Percentiles rank a stretch among this genome's conserved stretches.
Conservation (phyloP, 225 moss, liverwort and hornwort genomes). For the Bryum argenteum region DNA sequence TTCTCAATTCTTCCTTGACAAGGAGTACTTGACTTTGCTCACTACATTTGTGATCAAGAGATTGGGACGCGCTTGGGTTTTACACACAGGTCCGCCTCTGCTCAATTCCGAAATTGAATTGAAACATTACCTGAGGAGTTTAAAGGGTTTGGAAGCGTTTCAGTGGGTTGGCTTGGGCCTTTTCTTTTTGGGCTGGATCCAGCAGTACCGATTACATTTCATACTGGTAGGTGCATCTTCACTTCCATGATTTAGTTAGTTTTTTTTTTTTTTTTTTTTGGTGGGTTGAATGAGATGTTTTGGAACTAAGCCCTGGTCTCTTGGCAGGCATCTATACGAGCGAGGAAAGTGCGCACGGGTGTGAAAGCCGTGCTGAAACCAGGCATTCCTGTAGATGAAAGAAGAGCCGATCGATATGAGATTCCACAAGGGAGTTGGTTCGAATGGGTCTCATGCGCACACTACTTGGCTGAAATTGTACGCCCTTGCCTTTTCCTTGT, state of each 20-base stretch:
- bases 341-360: conserved; percentile 44
- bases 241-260: not conserved
- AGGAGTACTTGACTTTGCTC: conserved; percentile 34
- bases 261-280: not conserved
- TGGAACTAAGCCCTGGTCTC: conserved; percentile 12
- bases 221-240: conserved; percentile 50
- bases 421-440: conserved; percentile 94
- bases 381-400: conserved; percentile 40
- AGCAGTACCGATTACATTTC: conserved; percentile 60
- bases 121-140: conserved; percentile 39
- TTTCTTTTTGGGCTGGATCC: conserved; percentile 57
- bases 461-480: conserved; percentile 92
- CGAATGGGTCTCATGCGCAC: conserved; percentile 84
- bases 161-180: conserved; percentile 55
- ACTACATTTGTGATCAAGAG: conserved; percentile 44
- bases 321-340: conserved; percentile 56
- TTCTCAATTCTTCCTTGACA: conserved; percentile 47
- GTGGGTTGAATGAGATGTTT: not conserved
- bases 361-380: conserved; percentile 31
- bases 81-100: conserved; percentile 53
- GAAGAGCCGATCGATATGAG: conserved; percentile 55
- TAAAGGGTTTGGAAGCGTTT: conserved; percentile 37
- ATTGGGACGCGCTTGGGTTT: conserved; percentile 51
- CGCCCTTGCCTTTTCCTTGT: not conserved
- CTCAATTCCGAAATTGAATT: conserved; percentile 42